Evolutionary conservation across 2,329 filamentous ascomycete genomes (phyloP).

Genomic region (Moelleriella libera): DNA sequence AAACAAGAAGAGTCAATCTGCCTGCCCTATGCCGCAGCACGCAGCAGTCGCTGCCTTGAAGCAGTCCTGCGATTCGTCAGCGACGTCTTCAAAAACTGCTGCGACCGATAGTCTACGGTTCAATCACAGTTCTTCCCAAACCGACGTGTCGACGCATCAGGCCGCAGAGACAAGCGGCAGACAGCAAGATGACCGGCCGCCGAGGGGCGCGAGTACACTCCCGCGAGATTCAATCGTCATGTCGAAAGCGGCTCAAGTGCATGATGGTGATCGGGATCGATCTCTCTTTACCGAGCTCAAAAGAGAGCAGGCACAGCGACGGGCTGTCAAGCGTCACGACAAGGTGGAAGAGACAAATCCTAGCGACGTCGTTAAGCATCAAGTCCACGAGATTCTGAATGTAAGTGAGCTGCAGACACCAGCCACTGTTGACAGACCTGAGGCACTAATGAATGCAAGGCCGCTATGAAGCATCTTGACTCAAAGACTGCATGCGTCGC

Average conservation of each 20-base stretch:
- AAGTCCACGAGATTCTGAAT: neutral
- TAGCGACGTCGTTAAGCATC: neutral
- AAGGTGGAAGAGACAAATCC: neutral
- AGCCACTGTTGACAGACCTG: neutral
- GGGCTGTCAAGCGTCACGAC: neutral
- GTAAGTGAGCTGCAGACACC: neutral
- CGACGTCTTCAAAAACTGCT: too few species aligned
- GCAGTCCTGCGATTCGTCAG: too few species aligned
- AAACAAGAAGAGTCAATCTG: too few species aligned
- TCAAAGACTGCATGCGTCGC: neutral
- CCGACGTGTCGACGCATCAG: too few species aligned
- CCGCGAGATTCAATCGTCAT: neutral
- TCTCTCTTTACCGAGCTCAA: neutral
- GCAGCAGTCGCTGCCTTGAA: too few species aligned
- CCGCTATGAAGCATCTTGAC: neutral
- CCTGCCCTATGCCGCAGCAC: too few species aligned
- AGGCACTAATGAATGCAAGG: neutral
- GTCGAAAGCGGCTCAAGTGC: neutral
- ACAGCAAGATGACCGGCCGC: too few species aligned
- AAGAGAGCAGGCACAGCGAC: neutral
- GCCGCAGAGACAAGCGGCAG: too few species aligned
- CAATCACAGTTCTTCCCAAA: too few species aligned
- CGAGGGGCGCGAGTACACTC: too few species aligned
- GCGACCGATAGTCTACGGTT: too few species aligned
- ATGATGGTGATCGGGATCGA: neutral